These are phyloP conservation scores for Penicillium fuscoglaucum DNA, from an alignment of 2,329 filamentous ascomycete species.

Conservation along the genomic window DNA sequence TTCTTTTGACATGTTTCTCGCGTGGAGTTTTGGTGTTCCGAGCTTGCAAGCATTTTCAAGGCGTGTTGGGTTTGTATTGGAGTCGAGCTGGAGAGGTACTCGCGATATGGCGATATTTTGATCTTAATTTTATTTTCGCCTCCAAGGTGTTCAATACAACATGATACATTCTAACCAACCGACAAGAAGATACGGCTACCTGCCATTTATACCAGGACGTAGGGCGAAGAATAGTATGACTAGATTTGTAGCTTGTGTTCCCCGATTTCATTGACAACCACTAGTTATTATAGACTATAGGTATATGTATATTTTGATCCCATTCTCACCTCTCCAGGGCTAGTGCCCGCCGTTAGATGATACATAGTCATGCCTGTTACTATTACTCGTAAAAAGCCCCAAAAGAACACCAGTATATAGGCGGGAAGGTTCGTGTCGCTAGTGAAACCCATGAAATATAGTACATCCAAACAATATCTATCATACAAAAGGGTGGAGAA, in stretches of 20 bases:
- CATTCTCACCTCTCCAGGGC: too few species aligned
- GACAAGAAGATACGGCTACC: not conserved
- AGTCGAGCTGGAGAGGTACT: conserved; percentile 16
- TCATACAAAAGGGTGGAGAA: conserved; percentile 19
- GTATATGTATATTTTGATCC: not conserved
- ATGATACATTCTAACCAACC: not conserved
- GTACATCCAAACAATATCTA: conserved; percentile 26
- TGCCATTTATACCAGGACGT: not conserved
- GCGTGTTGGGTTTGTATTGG: conserved; percentile 13
- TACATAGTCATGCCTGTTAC: not conserved
- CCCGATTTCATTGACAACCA: not conserved
- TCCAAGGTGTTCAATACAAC: conserved; percentile 2
- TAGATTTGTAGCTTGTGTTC: not conserved
- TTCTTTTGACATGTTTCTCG: conserved; percentile 13
- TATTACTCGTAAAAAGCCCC: not conserved
- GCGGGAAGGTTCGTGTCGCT: not conserved
- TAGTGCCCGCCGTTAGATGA: not conserved
- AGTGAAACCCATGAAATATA: conserved; percentile 22
- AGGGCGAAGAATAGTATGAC: not conserved
- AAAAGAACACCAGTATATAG: not conserved
- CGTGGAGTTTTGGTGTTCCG: conserved; percentile 19
- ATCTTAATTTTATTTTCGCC: conserved; percentile 21
- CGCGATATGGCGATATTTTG: conserved; percentile 20
- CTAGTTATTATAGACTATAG: not conserved
- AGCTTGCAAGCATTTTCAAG: conserved; percentile 19